Evolutionary conservation across 208 protist species (phyloP).

Genomic region (Blechomonas ayalai): DNA sequence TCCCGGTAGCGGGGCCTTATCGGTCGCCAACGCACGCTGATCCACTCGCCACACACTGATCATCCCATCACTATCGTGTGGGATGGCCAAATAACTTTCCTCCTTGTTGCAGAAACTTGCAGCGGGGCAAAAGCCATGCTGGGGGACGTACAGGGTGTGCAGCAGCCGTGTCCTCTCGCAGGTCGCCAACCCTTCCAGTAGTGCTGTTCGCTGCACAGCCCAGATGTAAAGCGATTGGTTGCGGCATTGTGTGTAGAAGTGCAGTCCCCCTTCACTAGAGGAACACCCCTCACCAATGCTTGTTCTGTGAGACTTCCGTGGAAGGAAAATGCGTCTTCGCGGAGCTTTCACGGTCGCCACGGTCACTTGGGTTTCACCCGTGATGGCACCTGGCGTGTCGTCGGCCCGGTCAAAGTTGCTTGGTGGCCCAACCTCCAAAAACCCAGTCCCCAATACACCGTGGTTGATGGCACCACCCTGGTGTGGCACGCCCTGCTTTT

Average conservation of each 20-base stretch:
- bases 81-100: constrained; percentile 27
- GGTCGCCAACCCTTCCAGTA: neutral
- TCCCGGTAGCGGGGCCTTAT: neutral
- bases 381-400: neutral
- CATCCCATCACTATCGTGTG: constrained; percentile 41
- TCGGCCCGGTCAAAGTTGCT: neutral
- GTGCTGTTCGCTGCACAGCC: constrained; percentile 4
- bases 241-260: constrained; percentile 76
- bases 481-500: neutral
- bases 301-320: neutral
- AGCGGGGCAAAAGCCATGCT: constrained; percentile 65
- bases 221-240: constrained; percentile 73
- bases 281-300: neutral
- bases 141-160: constrained; percentile 41
- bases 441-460: constrained; percentile 24
- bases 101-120: constrained; percentile 5
- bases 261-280: neutral
- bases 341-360: neutral
- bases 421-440: too few species aligned
- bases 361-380: neutral
- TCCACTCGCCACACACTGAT: constrained; percentile 30
- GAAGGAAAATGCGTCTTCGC: neutral
- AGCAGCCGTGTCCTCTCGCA: constrained; percentile 17
- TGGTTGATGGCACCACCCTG: neutral
- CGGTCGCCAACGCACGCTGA: neutral